phyloP scores from a whole-genome alignment of 73 alveolate genomes.

The Halteria grandinella region DNA sequence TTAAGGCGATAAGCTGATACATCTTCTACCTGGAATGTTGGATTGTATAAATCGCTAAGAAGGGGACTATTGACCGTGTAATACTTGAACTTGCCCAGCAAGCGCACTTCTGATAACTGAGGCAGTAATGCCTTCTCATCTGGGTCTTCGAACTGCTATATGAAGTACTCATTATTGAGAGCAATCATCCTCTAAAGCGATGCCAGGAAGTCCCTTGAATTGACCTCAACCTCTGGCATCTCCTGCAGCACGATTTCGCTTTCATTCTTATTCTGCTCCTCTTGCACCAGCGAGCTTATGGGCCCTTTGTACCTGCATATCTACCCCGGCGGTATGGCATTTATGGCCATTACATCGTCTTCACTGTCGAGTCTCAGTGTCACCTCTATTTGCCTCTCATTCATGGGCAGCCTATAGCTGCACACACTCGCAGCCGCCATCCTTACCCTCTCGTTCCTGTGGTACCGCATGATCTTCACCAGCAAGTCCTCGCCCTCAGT shows the following conservation, averaged over 20 bases:
- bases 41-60: no score
- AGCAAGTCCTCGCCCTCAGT: constrained; percentile 81
- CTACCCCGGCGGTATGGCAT: constrained; percentile 86
- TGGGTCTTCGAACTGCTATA: constrained; percentile 71
- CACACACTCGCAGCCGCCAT: constrained; percentile 88
- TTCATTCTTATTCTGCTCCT: constrained; percentile 68
- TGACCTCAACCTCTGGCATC: constrained; percentile 74
- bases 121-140: constrained; percentile 25
- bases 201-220: constrained; percentile 92
- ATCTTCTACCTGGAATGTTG: no score
- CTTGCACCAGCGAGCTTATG: constrained; percentile 75
- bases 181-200: constrained; percentile 87
- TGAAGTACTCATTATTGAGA: constrained; percentile 80
- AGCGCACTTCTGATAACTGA: constrained; percentile 8
- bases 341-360: constrained; percentile 72
- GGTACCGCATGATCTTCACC: constrained; percentile 74
- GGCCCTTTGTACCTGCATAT: constrained; percentile 88
- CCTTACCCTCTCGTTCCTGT: constrained; percentile 77
- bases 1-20: no score
- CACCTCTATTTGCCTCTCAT: constrained; percentile 74
- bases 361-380: constrained; percentile 69
- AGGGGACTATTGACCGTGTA: no score
- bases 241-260: constrained; percentile 67
- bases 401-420: constrained; percentile 77
- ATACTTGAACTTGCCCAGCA: no score